Conservation (phyloP, 2,329 filamentous ascomycete genomes). For the Claviceps fusiformis region DNA sequence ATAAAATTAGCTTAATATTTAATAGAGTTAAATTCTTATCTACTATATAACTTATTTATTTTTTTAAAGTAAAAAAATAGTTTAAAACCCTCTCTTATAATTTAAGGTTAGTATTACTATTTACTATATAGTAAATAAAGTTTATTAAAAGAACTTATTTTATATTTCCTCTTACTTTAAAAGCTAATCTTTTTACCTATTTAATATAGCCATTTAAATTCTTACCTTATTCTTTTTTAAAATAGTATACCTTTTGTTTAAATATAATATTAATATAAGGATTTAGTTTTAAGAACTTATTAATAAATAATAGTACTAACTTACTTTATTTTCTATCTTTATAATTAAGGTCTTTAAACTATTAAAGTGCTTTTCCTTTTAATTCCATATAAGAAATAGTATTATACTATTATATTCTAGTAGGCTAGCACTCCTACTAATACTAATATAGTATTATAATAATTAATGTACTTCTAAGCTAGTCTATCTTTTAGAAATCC, state of each 20-base stretch:
- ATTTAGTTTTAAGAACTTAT: background rate
- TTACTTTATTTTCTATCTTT: background rate
- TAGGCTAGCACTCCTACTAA: background rate
- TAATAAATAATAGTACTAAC: background rate
- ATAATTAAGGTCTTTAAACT: background rate
- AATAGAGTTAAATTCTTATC: too few relatives aligned
- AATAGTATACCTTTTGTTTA: background rate
- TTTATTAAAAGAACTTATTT: background rate
- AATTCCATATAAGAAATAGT: background rate
- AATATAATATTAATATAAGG: background rate
- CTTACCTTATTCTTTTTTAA: background rate
- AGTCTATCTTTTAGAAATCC: background rate
- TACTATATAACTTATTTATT: too few relatives aligned
- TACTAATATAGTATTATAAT: background rate
- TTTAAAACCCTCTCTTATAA: background rate
- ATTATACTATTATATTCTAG: background rate
- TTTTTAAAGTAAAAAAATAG: background rate
- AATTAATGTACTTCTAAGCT: background rate
- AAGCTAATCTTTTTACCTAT: background rate
- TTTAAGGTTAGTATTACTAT: background rate
- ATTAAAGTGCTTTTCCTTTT: background rate
- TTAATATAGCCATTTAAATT: background rate
- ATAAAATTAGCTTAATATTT: too few relatives aligned
- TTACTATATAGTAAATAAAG: background rate
- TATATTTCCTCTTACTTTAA: background rate